Evolutionary conservation across 106 monocot species (phyloP).

Genomic region (Dioscorea alata): DNA sequence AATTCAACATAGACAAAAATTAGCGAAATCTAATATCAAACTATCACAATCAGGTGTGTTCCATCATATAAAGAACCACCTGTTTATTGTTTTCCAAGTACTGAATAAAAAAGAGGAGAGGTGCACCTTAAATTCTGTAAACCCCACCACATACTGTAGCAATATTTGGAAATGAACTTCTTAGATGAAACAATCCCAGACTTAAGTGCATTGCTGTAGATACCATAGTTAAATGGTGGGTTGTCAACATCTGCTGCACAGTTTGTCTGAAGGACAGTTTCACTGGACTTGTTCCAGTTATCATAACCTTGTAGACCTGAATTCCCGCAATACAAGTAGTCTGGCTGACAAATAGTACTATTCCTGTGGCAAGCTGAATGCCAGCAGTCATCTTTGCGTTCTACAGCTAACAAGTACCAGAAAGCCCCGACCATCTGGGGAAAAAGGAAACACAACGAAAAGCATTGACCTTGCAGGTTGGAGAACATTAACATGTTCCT

Average conservation of each 20-base stretch:
- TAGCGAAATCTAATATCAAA: too few species aligned
- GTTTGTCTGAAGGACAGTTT: neutral
- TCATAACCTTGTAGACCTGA: conserved; percentile 1
- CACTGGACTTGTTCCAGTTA: conserved; percentile 8
- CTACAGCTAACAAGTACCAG: conserved; percentile 82
- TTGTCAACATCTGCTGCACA: conserved; percentile 13
- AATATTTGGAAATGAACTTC: conserved; percentile 30
- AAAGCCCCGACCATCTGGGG: conserved; percentile 81
- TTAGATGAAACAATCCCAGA: conserved; percentile 18
- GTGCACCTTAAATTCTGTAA: conserved; percentile 30
- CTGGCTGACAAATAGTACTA: conserved; percentile 17
- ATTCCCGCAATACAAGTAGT: conserved; percentile 29
- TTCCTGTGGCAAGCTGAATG: conserved; percentile 24
- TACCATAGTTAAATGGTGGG: conserved; percentile 23
- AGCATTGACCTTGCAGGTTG: too few species aligned
- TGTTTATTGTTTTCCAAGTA: neutral
- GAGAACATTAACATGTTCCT: too few species aligned
- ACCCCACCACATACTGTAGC: conserved; percentile 38
- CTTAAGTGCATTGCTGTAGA: conserved; percentile 18
- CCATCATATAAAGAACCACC: too few species aligned
- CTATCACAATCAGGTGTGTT: too few species aligned
- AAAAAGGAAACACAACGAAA: neutral
- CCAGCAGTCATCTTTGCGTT: conserved; percentile 89
- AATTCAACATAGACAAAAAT: too few species aligned
- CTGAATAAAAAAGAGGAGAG: neutral